Conservation (phyloP, 1,139 yeast genomes). For the Zygosaccharomyces pseudobailii region DNA sequence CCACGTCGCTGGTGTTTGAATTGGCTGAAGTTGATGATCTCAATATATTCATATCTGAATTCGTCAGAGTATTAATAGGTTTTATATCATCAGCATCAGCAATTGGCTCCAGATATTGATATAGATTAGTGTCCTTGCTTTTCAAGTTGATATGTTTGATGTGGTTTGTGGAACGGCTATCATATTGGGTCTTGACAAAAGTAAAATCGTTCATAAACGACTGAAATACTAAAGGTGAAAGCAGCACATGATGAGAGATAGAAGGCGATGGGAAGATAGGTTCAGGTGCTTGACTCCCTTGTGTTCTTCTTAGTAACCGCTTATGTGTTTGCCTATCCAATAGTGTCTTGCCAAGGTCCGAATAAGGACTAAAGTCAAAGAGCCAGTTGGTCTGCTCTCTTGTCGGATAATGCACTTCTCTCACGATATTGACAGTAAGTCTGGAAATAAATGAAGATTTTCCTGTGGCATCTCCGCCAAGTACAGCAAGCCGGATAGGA, state of each 20-base stretch:
- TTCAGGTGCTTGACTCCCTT: slow-evolving; percentile 29
- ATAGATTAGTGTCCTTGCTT: slow-evolving; percentile 12
- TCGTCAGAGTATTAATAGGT: slow-evolving; percentile 23
- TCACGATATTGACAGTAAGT: slow-evolving; percentile 45
- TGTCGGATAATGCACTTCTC: slow-evolving; percentile 57
- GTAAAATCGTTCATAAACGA: slow-evolving; percentile 31
- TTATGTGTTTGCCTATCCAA: slow-evolving; percentile 44
- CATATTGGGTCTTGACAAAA: slow-evolving; percentile 16
- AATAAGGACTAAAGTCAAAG: slow-evolving; percentile 47
- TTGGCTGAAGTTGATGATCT: slow-evolving; percentile 6
- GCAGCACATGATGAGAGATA: slow-evolving; percentile 26
- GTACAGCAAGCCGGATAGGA: slow-evolving; percentile 34
- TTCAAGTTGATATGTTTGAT: slow-evolving; percentile 17
- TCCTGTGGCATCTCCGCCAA: slow-evolving; percentile 37
- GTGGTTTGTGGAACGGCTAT: slow-evolving; percentile 18
- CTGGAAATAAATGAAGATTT: slow-evolving; percentile 45
- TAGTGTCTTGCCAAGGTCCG: slow-evolving; percentile 39
- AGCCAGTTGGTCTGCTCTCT: slow-evolving; percentile 50
- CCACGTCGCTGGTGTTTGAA: not conserved
- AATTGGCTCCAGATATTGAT: slow-evolving; percentile 10
- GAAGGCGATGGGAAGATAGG: slow-evolving; percentile 32
- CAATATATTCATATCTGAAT: slow-evolving; percentile 14
- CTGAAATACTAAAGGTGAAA: slow-evolving; percentile 37
- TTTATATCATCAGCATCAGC: slow-evolving; percentile 11
- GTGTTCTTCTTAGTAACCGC: slow-evolving; percentile 31